These are phyloP conservation scores for Tuber calosporum DNA, from an alignment of 495 filamentous ascomycete species.

Conservation along the genomic window DNA sequence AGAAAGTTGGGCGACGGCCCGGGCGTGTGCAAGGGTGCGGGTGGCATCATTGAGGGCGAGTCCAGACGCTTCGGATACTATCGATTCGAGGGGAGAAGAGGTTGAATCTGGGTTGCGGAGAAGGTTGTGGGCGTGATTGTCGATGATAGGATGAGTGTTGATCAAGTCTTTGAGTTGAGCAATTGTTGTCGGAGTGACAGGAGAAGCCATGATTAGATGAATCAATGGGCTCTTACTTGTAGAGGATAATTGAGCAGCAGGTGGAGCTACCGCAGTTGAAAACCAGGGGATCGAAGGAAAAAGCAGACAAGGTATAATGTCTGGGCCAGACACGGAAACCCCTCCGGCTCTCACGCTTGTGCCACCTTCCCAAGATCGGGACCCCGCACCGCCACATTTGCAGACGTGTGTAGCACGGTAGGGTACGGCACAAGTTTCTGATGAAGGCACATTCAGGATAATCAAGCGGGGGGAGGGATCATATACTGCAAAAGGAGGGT, in stretches of 20 bases:
- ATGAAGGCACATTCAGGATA: background rate
- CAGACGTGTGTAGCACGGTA: background rate
- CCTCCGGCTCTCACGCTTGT: background rate
- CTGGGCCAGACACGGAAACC: background rate
- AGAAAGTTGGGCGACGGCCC: conserved; percentile 63
- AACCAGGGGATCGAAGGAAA: background rate
- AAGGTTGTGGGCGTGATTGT: conserved; percentile 81
- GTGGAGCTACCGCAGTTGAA: background rate
- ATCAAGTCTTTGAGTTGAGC: conserved; percentile 49
- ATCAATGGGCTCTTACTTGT: background rate
- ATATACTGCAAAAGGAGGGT: background rate
- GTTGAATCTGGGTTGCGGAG: conserved; percentile 46
- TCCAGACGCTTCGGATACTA: conserved; percentile 69
- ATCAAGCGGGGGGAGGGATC: background rate
- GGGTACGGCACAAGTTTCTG: background rate
- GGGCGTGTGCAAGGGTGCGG: conserved; percentile 58
- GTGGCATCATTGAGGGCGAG: conserved; percentile 55
- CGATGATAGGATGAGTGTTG: conserved; percentile 67
- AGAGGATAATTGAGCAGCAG: background rate
- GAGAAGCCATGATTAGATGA: background rate
- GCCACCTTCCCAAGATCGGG: background rate
- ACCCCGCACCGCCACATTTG: background rate
- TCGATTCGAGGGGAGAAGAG: conserved; percentile 48
- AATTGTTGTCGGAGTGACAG: conserved; percentile 10
- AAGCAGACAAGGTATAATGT: background rate